Evolutionary conservation across 1,139 yeast species (phyloP), one percentile per base, ranked within the genome.

Genomic region (Geotrichum restrictum): DNA sequence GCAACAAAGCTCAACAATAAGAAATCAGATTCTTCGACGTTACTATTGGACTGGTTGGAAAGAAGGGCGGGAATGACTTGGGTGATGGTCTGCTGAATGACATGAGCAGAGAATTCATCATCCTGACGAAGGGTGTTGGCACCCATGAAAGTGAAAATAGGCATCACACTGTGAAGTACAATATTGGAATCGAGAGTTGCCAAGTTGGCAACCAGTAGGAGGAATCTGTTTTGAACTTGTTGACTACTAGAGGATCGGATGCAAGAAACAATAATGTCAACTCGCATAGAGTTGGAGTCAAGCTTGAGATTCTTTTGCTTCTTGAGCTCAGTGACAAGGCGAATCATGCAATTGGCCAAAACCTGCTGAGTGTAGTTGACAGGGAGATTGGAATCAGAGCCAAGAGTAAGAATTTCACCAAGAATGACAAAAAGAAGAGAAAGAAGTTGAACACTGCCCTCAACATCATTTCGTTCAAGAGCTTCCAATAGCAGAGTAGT

Each of bases 131-230:
- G 81, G 11, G 98, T 89, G 64, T 89, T 95, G 31, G 98, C 96
- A 54, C 99, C 99, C 98, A 93, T 93, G 64, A 93, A 94, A 0
- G 98, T 94, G 74, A 93, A 93, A 52, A 93, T 91, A 18, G 99
- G 98, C 99, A 93, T 93, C 13, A 94, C 96, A 2, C 97, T 87
- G 71, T 94, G 98, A 59, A 94, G 75, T 37, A 93, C 89, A 39
- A 86, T 81, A 66, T 93, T 98, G 7, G 98, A 96, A 16, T 93
- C 88, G 54, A 91, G 73, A 0, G 89, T 75, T 0, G 98, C 98
- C 61, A 93, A 74, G 51, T 89, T 85, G 2, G 98, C 88, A 61
- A 93, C 83, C 18, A 93, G 91, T 58, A 93, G 73, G 56, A 93
- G 74, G 51, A 93, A 74, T 61, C 91, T 80, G 69, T 93, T 93